Percentiles rank a stretch among this genome's conserved stretches.
Evolutionary conservation across 2,329 filamentous ascomycete genomes (phyloP).

Genomic region (Epichloe uncinata): DNA sequence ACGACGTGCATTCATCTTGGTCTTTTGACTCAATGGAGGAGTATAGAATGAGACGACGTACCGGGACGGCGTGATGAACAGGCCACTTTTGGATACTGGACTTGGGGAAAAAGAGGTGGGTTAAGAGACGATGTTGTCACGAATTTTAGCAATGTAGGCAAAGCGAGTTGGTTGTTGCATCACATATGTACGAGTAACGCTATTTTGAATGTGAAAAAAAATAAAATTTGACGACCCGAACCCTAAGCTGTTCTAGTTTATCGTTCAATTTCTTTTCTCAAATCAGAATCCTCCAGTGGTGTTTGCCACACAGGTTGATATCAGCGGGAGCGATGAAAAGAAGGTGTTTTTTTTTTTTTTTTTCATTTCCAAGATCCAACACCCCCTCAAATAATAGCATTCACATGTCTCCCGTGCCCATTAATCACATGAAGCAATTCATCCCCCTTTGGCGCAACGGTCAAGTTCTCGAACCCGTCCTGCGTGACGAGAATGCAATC

Average conservation of each 20-base stretch:
- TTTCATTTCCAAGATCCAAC: too few species aligned
- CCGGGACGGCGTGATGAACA: too few species aligned
- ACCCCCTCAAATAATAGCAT: background rate
- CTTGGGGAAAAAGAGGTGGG: background rate
- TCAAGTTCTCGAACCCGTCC: slow-evolving; percentile 71
- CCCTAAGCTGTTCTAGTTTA: too few species aligned
- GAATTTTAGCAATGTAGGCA: background rate
- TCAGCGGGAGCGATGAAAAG: too few species aligned
- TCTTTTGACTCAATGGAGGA: background rate
- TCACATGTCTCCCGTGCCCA: slow-evolving; percentile 9
- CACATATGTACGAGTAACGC: background rate
- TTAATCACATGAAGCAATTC: slow-evolving; percentile 54
- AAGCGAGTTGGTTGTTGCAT: background rate
- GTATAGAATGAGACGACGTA: too few species aligned
- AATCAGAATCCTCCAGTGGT: too few species aligned
- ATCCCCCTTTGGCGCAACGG: slow-evolving; percentile 61
- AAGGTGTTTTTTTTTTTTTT: too few species aligned
- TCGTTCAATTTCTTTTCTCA: too few species aligned
- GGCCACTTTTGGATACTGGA: background rate
- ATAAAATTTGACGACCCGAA: too few species aligned
- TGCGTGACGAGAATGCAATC: slow-evolving; percentile 76
- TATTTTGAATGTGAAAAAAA: background rate
- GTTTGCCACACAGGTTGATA: too few species aligned
- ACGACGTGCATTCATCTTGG: too few species aligned
- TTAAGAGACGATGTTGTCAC: background rate